Base-by-base conservation (phyloP, 2,329 filamentous ascomycete genomes). In the Trichoderma lentiforme region DNA sequence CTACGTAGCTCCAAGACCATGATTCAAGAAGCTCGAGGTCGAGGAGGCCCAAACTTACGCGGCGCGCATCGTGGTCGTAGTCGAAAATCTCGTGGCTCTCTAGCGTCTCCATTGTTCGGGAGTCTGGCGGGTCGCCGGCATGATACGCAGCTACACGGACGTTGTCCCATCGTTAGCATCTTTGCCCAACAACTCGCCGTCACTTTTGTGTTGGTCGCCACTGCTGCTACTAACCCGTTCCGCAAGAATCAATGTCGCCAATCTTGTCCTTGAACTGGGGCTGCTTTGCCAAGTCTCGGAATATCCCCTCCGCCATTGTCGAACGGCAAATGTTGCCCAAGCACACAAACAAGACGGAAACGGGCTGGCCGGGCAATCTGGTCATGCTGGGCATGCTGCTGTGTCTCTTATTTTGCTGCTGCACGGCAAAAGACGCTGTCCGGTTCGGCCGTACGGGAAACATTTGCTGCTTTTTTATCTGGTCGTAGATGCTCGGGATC, bases 301-400 rank as follows among this genome's bases (percentile, higher is more conserved):
- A 98, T 75, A 97, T 93, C 64, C 93, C 96, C 85, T 98, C 95
- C 60, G 95, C 94, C 96, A 99, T 98, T 36, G 96, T 93, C 8
- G 94, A 97, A 73, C 88, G 87, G 80, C 94, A 99, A 79, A 98
- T 98, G 82, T 99, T 99, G 81, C 96, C 96, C 39, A 98, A 87
- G 83, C 96, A 99, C 76, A 98, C 95, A 80, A 98, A 98, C 67
- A 98, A 89, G 47, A 98, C 92, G 3, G 91, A 94, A 70, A 93
- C 75, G 51, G 81, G 80, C 73, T 83, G 47, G 64, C 58, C 82
- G 11, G 82, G 57, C n/a, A 60, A 24, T 21, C 57, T 60, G 9
- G 57, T 60, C 57, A 60, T 60, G 57, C 57, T 60, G 57, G 57
- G 72, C 82, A 83, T 83, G 24, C 73, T 77, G 74, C 28, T 39